These are phyloP conservation scores for Mortierella sp. DNA, from an alignment of 371 early-diverging fungal species.

Conservation along the genomic window DNA sequence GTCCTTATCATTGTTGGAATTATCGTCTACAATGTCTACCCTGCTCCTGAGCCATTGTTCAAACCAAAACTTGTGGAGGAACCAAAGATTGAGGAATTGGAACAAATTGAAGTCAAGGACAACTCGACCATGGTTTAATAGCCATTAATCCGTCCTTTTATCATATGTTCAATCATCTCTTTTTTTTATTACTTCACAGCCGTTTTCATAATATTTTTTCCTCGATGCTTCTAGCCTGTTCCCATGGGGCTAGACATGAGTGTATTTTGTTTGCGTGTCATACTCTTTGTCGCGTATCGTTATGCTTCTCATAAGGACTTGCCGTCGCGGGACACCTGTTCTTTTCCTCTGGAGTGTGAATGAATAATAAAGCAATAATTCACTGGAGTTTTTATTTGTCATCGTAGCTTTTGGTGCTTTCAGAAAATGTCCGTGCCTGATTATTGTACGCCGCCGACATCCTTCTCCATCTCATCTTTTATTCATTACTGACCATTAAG, in stretches of 20 bases:
- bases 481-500: too few species aligned
- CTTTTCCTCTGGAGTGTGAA: not conserved
- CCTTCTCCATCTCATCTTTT: not conserved
- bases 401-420: too few species aligned
- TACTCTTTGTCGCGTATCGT: not conserved
- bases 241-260: not conserved
- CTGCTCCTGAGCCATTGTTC: slow-evolving; percentile 57
- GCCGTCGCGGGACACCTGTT: not conserved
- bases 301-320: not conserved
- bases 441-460: not conserved
- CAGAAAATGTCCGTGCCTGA: not conserved
- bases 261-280: not conserved
- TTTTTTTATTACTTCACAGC: not conserved
- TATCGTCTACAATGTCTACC: slow-evolving; percentile 71
- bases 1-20: slow-evolving; percentile 72
- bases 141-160: not conserved
- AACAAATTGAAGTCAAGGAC: not conserved
- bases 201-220: not conserved
- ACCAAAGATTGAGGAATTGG: not conserved
- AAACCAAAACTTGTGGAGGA: slow-evolving; percentile 19
- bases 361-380: not conserved
- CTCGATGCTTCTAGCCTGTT: not conserved
- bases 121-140: slow-evolving; percentile 16
- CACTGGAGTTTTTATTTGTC: not conserved
- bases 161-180: not conserved